Percentiles rank a stretch among this genome's conserved stretches.
These are phyloP conservation scores for Fusarium decemcellulare DNA, from an alignment of 2,329 filamentous ascomycete species.

Conservation along the genomic window DNA sequence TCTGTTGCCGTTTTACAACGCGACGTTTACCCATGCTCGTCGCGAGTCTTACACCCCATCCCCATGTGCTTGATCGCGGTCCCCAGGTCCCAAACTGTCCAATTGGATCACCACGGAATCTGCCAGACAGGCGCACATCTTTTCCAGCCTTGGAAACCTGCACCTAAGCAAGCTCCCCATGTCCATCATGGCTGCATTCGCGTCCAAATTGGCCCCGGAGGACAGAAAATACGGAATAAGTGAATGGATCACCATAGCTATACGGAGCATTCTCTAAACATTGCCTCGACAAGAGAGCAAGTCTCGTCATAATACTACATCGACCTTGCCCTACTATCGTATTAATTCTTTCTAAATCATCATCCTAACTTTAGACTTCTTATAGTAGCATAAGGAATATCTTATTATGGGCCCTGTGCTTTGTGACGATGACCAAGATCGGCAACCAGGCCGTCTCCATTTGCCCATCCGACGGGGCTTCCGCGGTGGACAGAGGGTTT, in stretches of 20 bases:
- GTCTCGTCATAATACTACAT: no score
- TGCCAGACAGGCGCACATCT: conserved; percentile 10
- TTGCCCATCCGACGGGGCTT: neutral
- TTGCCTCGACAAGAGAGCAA: no score
- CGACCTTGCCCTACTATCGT: no score
- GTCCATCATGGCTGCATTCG: neutral
- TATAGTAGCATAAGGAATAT: no score
- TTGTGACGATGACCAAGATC: no score
- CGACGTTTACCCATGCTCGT: neutral
- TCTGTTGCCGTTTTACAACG: neutral
- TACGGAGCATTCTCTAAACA: no score
- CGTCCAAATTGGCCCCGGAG: neutral
- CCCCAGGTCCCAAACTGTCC: neutral
- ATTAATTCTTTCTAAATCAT: no score
- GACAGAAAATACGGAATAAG: no score
- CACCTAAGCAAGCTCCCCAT: neutral
- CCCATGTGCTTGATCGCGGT: conserved; percentile 4
- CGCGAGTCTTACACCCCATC: neutral
- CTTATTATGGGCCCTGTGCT: no score
- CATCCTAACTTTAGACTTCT: no score
- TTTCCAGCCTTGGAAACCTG: conserved; percentile 16
- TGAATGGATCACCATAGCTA: no score
- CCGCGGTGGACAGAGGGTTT: neutral
- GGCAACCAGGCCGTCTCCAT: neutral
- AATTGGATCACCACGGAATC: conserved; percentile 20